These are phyloP conservation scores for Oryza meridionalis DNA, from an alignment of 176 grass and related monocot genomes.

Conservation along the genomic window DNA sequence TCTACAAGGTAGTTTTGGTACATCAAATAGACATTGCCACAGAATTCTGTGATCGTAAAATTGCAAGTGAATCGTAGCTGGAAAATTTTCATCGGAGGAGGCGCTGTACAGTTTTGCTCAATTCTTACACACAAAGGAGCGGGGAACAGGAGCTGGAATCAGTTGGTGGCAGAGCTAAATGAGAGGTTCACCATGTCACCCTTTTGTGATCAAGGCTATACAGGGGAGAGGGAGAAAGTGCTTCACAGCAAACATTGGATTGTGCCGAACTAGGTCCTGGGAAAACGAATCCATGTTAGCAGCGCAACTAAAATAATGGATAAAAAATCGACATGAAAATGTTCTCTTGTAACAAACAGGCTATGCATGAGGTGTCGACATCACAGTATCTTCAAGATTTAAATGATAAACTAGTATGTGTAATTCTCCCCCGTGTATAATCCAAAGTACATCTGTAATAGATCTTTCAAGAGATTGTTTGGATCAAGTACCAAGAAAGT, in stretches of 20 bases:
- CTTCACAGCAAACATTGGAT: conserved; percentile 29
- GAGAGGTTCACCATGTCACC: conserved; percentile 8
- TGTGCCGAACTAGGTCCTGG: conserved; percentile 12
- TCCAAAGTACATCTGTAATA: neutral
- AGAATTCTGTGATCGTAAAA: conserved; percentile 10
- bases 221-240: neutral
- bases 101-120: conserved; percentile 42
- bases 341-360: neutral
- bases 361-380: neutral
- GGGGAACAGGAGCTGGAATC: conserved; percentile 1
- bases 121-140: conserved; percentile 14
- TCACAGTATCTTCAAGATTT: neutral
- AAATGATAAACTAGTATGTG: neutral
- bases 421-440: neutral
- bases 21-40: neutral
- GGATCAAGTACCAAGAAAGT: conserved; percentile 7
- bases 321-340: neutral
- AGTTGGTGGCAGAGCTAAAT: conserved; percentile 20
- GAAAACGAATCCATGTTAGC: conserved; percentile 27
- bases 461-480: neutral
- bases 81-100: conserved; percentile 1
- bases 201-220: neutral
- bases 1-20: neutral
- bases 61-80: neutral
- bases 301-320: neutral